Conservation (phyloP, 192 early-diverging fungal species). For the Rhizophagus prolifer region DNA sequence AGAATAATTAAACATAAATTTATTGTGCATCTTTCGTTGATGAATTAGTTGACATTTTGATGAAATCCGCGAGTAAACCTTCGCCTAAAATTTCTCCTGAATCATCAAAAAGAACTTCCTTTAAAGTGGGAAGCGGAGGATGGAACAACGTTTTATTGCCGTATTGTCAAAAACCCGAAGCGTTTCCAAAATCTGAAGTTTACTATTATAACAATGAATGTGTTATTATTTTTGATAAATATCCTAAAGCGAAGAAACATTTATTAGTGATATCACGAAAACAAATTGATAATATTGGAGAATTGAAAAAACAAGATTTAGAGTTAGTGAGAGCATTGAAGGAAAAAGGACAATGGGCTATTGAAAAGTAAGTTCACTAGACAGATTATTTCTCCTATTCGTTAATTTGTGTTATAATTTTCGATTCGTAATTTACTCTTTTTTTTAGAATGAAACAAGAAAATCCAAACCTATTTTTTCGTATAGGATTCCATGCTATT, state of each 20-base stretch:
- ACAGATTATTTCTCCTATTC: background rate
- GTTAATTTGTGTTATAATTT: background rate
- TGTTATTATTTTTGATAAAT: conserved; percentile 56
- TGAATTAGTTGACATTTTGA: conserved; percentile 8
- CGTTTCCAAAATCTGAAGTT: conserved; percentile 36
- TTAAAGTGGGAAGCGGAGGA: background rate
- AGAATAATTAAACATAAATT: background rate
- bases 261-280: conserved; percentile 54
- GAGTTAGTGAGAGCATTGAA: conserved; percentile 37
- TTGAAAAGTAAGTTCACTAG: conserved; percentile 24
- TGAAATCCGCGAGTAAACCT: background rate
- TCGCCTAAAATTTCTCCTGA: background rate
- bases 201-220: conserved; percentile 42
- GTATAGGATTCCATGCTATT: conserved; percentile 61
- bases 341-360: conserved; percentile 33
- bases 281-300: conserved; percentile 38
- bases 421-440: background rate
- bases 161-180: conserved; percentile 47
- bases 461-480: conserved; percentile 38
- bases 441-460: conserved; percentile 29
- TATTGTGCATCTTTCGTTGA: background rate
- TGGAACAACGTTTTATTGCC: conserved; percentile 27
- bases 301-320: conserved; percentile 36
- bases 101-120: background rate
- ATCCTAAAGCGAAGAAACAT: conserved; percentile 46